Evolutionary conservation across 2,329 filamentous ascomycete species (phyloP).

Genomic region (Colletotrichum sp.): DNA sequence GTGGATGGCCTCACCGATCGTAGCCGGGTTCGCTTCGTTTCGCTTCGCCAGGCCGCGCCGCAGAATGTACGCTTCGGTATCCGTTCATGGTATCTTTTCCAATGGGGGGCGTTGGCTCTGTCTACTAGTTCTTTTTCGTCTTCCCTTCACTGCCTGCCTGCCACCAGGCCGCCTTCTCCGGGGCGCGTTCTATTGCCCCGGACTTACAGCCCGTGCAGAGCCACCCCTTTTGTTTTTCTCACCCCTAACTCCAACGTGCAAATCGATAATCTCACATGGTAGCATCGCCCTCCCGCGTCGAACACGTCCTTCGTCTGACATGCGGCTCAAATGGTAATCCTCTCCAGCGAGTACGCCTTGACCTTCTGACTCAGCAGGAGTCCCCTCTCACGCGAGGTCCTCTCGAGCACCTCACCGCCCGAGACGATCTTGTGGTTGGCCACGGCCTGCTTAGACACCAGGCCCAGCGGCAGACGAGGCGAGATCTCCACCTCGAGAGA

Average conservation of each 20-base stretch:
- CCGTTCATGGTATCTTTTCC: conserved; percentile 19
- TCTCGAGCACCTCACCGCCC: conserved; percentile 72
- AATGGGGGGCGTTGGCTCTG: neutral
- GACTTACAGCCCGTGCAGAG: neutral
- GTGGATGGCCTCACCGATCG: neutral
- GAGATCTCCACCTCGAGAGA: conserved; percentile 49
- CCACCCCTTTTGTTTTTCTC: neutral
- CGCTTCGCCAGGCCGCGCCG: neutral
- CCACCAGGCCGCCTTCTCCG: neutral
- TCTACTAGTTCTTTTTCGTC: neutral
- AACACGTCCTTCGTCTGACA: neutral
- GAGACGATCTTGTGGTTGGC: conserved; percentile 65
- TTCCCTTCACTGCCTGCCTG: neutral
- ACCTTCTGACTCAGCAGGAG: conserved; percentile 81
- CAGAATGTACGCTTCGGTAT: conserved; percentile 14
- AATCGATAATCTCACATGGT: conserved; percentile 7
- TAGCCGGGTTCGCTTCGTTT: neutral
- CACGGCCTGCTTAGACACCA: conserved; percentile 63
- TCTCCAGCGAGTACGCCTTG: conserved; percentile 83
- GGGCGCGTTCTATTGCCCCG: neutral
- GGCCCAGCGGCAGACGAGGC: conserved; percentile 72
- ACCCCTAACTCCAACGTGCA: conserved; percentile 7
- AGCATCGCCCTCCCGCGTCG: neutral
- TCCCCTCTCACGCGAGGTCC: conserved; percentile 76
- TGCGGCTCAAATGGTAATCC: conserved; percentile 65